Base-by-base conservation (phyloP, 106 monocot species). In the Dioscorea zingiberensis region DNA sequence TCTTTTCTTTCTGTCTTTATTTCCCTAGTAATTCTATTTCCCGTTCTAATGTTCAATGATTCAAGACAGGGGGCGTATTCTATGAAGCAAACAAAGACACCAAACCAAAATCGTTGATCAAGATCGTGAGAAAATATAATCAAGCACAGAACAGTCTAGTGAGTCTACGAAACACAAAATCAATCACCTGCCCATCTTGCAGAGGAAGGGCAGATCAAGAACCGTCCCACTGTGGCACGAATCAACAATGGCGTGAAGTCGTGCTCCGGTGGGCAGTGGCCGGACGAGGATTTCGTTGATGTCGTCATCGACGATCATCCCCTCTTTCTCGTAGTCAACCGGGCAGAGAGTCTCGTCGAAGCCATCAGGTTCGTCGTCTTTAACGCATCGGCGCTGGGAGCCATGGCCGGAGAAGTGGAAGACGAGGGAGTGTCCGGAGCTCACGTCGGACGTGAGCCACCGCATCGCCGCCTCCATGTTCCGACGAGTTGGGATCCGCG, bases 381-480 rank as follows among this genome's bases (percentile, higher is more conserved):
- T 62, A 10, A 19, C 27, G 60, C 83, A 84, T 22, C 70, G 66
- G 69, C 74, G 74, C 77, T 90, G 94, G 11, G 76, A 71, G 3
- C 86, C 94, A 60, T 94, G 94, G 21, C 94, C 89, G 14, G 94
- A 94, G 90, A 82, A 94, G 70, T 94, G 90, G 80, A 94, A 94
- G 47, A 94, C 66, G 5, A 94, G 90, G 0, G 89, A 94, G 78
- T 94, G 84, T 14, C 94, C 90, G 8, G 71, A 2, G 14, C 27
- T 25, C 79, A 76, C 72, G 32, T 71, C 81, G 5, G 61, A 26
- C 45, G 90, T 79, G 62, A 94, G 81, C 94, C 90, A 90, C 62
- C 74, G 76, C 84, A 94, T 86, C 45, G 94, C 94, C 8, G 68
- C 69, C 21, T 46, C 58, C 30, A 94, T 69, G 90, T 90, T 94